phyloP scores from a whole-genome alignment of 2,329 filamentous ascomycete genomes.

The Cordyceps cateniannulata region DNA sequence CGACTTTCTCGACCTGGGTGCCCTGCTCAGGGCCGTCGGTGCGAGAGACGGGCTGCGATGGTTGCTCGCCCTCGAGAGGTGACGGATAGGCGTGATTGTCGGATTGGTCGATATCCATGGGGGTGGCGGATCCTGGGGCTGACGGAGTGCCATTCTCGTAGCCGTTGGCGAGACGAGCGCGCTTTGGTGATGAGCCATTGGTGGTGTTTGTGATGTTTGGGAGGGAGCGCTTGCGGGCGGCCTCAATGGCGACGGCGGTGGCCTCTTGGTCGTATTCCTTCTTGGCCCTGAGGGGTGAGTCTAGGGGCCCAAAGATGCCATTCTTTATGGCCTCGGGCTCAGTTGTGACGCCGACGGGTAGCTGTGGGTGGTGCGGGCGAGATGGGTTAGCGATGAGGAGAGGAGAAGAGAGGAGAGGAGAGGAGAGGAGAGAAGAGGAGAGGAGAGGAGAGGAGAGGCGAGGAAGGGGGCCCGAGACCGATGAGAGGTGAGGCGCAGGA shows the following conservation, averaged over 20 bases:
- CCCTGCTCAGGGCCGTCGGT: conserved; percentile 58
- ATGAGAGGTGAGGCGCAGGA: not conserved
- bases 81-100: conserved; percentile 58
- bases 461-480: not conserved
- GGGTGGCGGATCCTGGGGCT: conserved; percentile 36
- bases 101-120: conserved; percentile 54
- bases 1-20: conserved; percentile 58
- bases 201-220: conserved; percentile 46
- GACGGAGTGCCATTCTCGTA: conserved; percentile 39
- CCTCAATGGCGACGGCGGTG: conserved; percentile 32
- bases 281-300: conserved; percentile 37
- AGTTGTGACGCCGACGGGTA: conserved; percentile 41
- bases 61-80: conserved; percentile 52
- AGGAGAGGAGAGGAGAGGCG: not conserved
- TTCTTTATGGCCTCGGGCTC: conserved; percentile 39
- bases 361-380: conserved; percentile 37
- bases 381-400: conserved; percentile 1
- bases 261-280: conserved; percentile 33
- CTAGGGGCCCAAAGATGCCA: conserved; percentile 53
- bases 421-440: conserved; percentile 7
- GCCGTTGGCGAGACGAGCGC: conserved; percentile 55
- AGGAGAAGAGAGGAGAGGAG: not conserved
- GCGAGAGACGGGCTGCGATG: conserved; percentile 44
- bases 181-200: conserved; percentile 53
- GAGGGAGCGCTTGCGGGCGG: conserved; percentile 45